Percentiles rank a stretch among this genome's conserved stretches.
These are phyloP conservation scores for Paecilomyces sp. DNA, from an alignment of 2,329 filamentous ascomycete species.

Conservation along the genomic window DNA sequence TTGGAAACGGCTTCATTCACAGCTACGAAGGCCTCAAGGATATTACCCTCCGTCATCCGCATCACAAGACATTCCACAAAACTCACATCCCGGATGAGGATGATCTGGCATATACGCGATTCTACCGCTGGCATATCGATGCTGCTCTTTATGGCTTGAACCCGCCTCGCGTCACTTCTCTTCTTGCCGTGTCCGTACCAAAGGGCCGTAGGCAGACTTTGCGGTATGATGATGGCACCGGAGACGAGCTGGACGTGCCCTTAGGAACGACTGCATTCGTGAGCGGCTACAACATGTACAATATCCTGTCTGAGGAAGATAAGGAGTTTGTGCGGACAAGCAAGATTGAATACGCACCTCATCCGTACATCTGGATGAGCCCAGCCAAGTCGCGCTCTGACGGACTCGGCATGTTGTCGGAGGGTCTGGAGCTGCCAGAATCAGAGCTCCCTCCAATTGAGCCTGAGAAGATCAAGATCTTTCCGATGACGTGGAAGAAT, in stretches of 20 bases:
- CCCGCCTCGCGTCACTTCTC: conserved; percentile 65
- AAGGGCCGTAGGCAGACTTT: conserved; percentile 58
- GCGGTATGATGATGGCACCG: conserved; percentile 65
- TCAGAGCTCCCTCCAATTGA: conserved; percentile 60
- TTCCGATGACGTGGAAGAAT: conserved; percentile 74
- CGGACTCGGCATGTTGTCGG: conserved; percentile 64
- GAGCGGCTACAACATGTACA: conserved; percentile 64
- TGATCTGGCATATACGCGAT: conserved; percentile 51
- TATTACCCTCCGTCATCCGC: conserved; percentile 64
- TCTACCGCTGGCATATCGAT: conserved; percentile 77
- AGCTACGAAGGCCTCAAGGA: conserved; percentile 65
- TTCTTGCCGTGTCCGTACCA: conserved; percentile 68
- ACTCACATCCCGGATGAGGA: conserved; percentile 55
- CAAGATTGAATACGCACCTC: conserved; percentile 66
- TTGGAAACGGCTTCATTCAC: conserved; percentile 64
- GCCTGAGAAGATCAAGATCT: conserved; percentile 58
- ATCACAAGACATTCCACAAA: conserved; percentile 70
- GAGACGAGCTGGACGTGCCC: conserved; percentile 59
- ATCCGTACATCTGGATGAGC: conserved; percentile 79
- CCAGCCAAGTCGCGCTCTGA: conserved; percentile 58
- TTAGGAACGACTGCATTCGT: conserved; percentile 72
- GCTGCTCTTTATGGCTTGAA: conserved; percentile 68
- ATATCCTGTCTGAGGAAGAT: conserved; percentile 57
- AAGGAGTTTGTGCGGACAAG: conserved; percentile 61
- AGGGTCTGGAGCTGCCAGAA: conserved; percentile 55